Base-by-base conservation (phyloP, 495 filamentous ascomycete genomes). In the Aspergillus egyptiacus region DNA sequence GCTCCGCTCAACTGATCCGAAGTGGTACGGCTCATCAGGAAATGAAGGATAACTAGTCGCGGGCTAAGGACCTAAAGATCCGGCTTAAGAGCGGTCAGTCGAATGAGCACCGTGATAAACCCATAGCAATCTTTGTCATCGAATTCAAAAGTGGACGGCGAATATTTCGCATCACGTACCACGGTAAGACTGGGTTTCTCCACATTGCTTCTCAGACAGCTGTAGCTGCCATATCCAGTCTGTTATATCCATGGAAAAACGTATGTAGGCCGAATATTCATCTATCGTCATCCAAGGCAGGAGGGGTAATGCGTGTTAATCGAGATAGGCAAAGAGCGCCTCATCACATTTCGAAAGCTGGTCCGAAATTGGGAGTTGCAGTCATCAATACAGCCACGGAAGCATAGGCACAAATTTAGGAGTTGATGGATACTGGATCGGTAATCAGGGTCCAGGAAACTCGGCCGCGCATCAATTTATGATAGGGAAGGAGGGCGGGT, bases 21-120 rank as follows among this genome's bases (percentile, higher is more conserved):
- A 35, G 19, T 6, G 19, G n/a, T 14, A 23, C 3, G 31, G 15
- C 19, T 23, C 27, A 11, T 23, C 28, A 44, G 10, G 22, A 20
- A 22, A 5, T 9, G 17, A 6, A 14, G 3, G 31, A 24, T 34
- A 34, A 11, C 8, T 46, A 13, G 6, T 6, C 24, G 8, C 23
- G 22, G 31, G 46, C 24, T 40, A 48, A 20, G 15, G 18, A 23
- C 33, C 31, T 31, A 8, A 34, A 25, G 14, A 13, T 31, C 15
- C 27, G 23, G 14, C 23, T 27, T n/a, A 39, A 48, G 23, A 44
- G 30, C 25, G 47, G 37, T 41, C 46, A 49, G 46, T 49, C 24
- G 19, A 49, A 33, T 31, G 27, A 41, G 22, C 19, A 19, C 27
- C 6, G 5, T 32, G 9, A 13, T 32, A 22, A n/a, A 23, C 7